These are phyloP conservation scores for Avena eriantha DNA, from an alignment of 176 grass and related monocot species.

Conservation along the genomic window DNA sequence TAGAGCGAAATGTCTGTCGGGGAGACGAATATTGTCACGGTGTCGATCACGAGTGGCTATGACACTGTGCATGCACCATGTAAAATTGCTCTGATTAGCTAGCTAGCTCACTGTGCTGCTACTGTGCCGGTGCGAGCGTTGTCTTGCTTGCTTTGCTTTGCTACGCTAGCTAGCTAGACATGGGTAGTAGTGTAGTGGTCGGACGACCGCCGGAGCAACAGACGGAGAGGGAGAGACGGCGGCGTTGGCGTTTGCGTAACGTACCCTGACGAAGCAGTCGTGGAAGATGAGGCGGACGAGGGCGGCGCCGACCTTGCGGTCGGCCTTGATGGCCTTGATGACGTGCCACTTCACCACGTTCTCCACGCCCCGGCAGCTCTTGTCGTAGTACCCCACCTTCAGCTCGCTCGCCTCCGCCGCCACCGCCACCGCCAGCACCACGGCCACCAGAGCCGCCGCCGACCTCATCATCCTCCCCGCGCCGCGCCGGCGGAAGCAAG, in stretches of 20 bases:
- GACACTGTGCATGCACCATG: background rate
- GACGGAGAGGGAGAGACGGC: too few species aligned
- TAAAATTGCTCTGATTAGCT: background rate
- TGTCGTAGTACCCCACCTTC: slow-evolving; percentile 55
- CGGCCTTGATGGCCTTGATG: slow-evolving; percentile 47
- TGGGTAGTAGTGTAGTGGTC: too few species aligned
- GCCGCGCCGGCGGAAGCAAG: slow-evolving; percentile 8
- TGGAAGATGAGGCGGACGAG: slow-evolving; percentile 86
- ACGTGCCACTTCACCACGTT: slow-evolving; percentile 56
- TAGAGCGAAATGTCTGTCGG: background rate
- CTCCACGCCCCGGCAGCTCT: slow-evolving; percentile 43
- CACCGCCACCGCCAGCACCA: background rate
- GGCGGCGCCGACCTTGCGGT: slow-evolving; percentile 48
- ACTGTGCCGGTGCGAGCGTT: too few species aligned
- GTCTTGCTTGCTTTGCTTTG: too few species aligned
- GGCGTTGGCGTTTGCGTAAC: background rate
- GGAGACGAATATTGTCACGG: too few species aligned
- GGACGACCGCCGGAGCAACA: too few species aligned
- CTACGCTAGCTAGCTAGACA: too few species aligned
- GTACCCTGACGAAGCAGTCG: slow-evolving; percentile 87
- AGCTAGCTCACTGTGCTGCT: too few species aligned
- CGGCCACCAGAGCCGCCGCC: background rate
- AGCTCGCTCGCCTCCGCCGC: slow-evolving; percentile 26
- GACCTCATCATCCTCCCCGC: slow-evolving; percentile 18
- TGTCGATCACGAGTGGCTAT: background rate